Base-by-base conservation (phyloP, 2,329 filamentous ascomycete species). In the Colletotrichum zoysiae region DNA sequence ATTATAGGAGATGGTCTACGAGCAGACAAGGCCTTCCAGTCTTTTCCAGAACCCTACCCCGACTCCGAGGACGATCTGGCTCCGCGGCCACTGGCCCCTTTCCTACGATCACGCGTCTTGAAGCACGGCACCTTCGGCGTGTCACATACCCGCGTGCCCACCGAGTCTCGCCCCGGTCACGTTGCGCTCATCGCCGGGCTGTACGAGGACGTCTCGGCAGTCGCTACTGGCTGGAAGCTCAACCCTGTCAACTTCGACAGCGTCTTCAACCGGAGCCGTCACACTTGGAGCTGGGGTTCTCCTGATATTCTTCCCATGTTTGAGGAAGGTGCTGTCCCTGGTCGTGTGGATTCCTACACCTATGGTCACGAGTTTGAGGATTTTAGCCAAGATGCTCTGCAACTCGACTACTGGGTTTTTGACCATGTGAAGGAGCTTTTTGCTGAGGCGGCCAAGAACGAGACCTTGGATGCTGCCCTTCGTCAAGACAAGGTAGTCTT, bases 241-340 rank as follows among this genome's bases (percentile, higher is more conserved):
- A 99, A 99, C 79, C 96, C 96, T 0, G 96, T 99, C 78, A 93
- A 98, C 79, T 99, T 99, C 78, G 96, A 99, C 84, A 98, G 95
- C 78, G 95, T 99, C 14, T 99, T 99, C 88, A 99, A 99, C 81
- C 90, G 94, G 74, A 98, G 95, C 79, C 88, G 92, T 57, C 97
- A 99, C 83, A 99, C 97, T 9, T 99, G 96, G 96, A 97, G 95
- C 81, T 99, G 96, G 96, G 96, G 96, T 2, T 98, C 95, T 78
- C 96, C 96, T 1, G 96, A 99, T 82, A 99, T 99, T 77, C 83
- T 99, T 75, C 93, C 93, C 66, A 99, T 99, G 96, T 99, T 99
- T 79, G 91, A 97, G 79, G 89, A 95, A 69, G 96, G 96, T n/a
- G 95, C 96, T 33, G 90, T 93, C 12, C 92, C 93, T 0, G 95